Base-by-base conservation (phyloP, 1,139 yeast genomes). In the Saccharomyces hybrid region DNA sequence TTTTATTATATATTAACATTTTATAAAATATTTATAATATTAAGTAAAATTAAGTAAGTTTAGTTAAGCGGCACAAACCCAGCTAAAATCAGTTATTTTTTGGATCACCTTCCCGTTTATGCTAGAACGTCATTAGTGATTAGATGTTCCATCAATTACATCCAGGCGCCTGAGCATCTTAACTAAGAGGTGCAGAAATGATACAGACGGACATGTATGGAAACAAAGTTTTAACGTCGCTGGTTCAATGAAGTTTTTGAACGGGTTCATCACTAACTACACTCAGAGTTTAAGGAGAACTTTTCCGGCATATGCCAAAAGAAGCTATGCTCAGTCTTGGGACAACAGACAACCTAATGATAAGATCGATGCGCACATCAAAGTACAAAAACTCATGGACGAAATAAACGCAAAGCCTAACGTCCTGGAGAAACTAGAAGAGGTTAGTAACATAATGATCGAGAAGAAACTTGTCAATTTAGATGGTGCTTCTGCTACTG, bases 241-340 rank as follows among this genome's bases (percentile, higher is more conserved):
- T 38, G 13, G 42, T 38, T 38, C 42, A 11, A 38, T 14, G 23
- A 38, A 38, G 5, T 8, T 38, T 2, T 14, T 11, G 25, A 38
- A 38, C 3, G 42, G 19, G 3, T 8, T 4, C 5, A 16, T 38
- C 25, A n/a, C 29, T n/a, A 27, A 26, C 13, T n/a, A 26, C 26
- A 34, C 29, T 4, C 28, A 26, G 29, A 25, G 16, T 46, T 44
- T 14, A n/a, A 16, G 44, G 29, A 51, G 48, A 50, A 47, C 41
- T 27, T n/a, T 14, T 16, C 41, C 23, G 28, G 28, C 23, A 28
- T 14, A 14, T 41, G 32, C 48, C 2, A 54, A 44, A 16, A 60
- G 64, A 46, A 46, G 27, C 25, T 62, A 61, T 48, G 67, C 66
- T 5, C 62, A 62, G 52, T 64, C 66, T 13, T 64, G 67, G 67